A percentile compares a stretch with the other conserved stretches of the same genome.
These are phyloP conservation scores for Vigna trinervia DNA, from an alignment of 306 rosid species.

Conservation along the genomic window DNA sequence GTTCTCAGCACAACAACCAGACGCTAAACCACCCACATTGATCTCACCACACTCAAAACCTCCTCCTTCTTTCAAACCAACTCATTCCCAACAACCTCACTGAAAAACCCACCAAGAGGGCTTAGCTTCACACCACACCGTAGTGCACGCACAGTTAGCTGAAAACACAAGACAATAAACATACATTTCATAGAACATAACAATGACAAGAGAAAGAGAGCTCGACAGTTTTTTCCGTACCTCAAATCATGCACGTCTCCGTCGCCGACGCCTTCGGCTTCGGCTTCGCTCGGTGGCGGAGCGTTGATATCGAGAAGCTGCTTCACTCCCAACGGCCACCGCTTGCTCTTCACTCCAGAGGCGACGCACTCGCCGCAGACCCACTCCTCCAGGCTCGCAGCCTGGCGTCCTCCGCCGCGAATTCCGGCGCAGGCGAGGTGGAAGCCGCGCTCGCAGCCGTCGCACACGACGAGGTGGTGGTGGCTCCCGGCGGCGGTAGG, in stretches of 20 bases:
- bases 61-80: slow-evolving; percentile 23
- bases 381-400: slow-evolving; percentile 69
- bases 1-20: slow-evolving; percentile 20
- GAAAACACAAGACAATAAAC: not conserved
- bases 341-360: slow-evolving; percentile 79
- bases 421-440: slow-evolving; percentile 81
- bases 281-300: slow-evolving; percentile 90
- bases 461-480: slow-evolving; percentile 70
- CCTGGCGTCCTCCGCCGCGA: slow-evolving; percentile 64
- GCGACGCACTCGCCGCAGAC: slow-evolving; percentile 77
- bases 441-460: slow-evolving; percentile 90
- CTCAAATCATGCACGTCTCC: slow-evolving; percentile 57
- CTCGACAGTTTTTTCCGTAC: slow-evolving; percentile 49
- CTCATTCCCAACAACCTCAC: slow-evolving; percentile 23
- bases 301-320: slow-evolving; percentile 90
- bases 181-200: not conserved
- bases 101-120: not conserved
- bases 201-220: slow-evolving; percentile 18
- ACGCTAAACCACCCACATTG: slow-evolving; percentile 29
- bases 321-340: slow-evolving; percentile 93
- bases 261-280: slow-evolving; percentile 47
- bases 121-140: slow-evolving; percentile 8
- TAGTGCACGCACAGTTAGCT: not conserved
- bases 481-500: slow-evolving; percentile 53
- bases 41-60: slow-evolving; percentile 20